Conservation (phyloP, 2,329 filamentous ascomycete genomes). For the Emergomyces africanus region DNA sequence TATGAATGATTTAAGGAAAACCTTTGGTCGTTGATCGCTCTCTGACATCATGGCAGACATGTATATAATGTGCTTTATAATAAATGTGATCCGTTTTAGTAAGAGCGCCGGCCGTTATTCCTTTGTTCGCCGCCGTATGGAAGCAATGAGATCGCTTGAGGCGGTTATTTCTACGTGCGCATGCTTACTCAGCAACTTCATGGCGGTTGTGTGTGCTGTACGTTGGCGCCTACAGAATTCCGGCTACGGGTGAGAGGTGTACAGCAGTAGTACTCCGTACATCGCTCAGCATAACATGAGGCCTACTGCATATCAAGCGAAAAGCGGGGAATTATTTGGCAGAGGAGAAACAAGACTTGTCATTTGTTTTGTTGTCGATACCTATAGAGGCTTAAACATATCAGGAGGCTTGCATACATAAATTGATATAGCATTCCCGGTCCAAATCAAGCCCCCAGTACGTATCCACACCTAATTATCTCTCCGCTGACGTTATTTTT, state of each 20-base stretch:
- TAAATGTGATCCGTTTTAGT: not conserved
- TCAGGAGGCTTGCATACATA: not conserved
- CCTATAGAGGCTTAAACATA: not conserved
- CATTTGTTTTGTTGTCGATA: not conserved
- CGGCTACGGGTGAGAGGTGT: not conserved
- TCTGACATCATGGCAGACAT: constrained; percentile 12
- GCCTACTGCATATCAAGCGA: not conserved
- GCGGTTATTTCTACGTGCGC: not conserved
- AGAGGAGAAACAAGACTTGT: not conserved
- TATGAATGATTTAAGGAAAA: constrained; percentile 6
- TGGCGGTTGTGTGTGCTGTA: no score
- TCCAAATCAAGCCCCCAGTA: not conserved
- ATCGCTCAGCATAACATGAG: not conserved
- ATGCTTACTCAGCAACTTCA: no score
- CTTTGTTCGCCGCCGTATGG: not conserved
- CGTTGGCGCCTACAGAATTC: not conserved
- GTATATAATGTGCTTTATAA: not conserved
- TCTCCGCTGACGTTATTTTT: not conserved
- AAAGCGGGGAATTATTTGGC: not conserved
- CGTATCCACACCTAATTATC: not conserved
- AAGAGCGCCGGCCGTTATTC: not conserved
- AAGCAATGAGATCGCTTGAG: not conserved
- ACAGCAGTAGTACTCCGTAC: no score
- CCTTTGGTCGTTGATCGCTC: constrained; percentile 28
- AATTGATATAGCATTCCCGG: not conserved